Evolutionary conservation across 129 eudicot genomes (phyloP), one percentile per base, ranked within the genome.

Genomic region (Saussurea involucrata): DNA sequence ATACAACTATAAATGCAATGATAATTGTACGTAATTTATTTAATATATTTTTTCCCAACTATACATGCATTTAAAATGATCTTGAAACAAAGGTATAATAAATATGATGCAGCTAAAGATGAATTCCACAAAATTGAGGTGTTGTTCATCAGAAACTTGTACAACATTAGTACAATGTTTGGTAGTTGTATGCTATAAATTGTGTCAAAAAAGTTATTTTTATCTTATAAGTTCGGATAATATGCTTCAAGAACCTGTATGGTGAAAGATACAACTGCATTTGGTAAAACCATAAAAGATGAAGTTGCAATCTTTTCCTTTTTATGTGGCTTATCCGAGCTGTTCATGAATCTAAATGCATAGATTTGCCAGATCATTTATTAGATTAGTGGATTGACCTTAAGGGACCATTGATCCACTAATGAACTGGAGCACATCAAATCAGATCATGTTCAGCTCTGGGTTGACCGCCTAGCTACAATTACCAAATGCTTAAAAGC

Each of bases 361-460:
- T 71, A 22, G 32, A 71, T 25, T 46, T 71, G 13, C n/a, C 63
- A 25, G 36, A 17, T 71, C 24, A 71, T 9, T 71, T 44, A 25
- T 13, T 46, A 4, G 36, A 71, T 58, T 57, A 57, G 7, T 18
- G 25, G 64, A 57, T 57, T 60, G 65, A 22, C 65, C 27, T 60
- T 8, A 60, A 21, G 55, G 17, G 64, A 44, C 17, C 37, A 71
- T 27, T 7, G 34, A 71, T 71, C 75, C 64, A 71, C 75, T n/a
- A 69, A 20, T 21, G 18, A 69, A 36, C 10, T 20, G 57, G 73
- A 37, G 32, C 58, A 69, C 32, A 69, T 69, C 73, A 69, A 34
- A 69, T 32, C 28, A 69, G 29, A 69, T 18, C 73, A 36, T 69
- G 58, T 36, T 69, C 36, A 29, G 28, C 73, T 68, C 55, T 68